Conservation (phyloP, 192 early-diverging fungal genomes). For the Kickxella alabastrina region DNA sequence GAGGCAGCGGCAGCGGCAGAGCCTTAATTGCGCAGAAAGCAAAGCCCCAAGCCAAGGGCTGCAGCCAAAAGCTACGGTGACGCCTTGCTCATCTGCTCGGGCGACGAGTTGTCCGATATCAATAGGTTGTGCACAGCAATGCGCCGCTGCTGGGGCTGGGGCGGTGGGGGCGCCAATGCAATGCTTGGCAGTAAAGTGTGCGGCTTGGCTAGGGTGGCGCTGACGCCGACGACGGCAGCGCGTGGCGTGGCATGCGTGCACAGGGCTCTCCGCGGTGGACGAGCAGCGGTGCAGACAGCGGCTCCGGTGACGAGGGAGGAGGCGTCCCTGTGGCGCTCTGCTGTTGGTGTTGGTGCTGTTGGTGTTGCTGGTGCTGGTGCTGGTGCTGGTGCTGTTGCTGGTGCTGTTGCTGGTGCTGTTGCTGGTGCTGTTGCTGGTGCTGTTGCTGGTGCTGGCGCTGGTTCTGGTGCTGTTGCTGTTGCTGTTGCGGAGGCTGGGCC, state of each 20-base stretch:
- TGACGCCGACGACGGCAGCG: conserved; percentile 6
- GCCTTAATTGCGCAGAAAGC: too few relatives aligned
- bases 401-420: neutral
- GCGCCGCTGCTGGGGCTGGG: conserved; percentile 4
- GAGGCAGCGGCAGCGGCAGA: too few relatives aligned
- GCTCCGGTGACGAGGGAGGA: neutral
- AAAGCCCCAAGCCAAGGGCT: too few relatives aligned
- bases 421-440: neutral
- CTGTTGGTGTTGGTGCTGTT: conserved; percentile 4
- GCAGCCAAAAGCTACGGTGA: too few relatives aligned
- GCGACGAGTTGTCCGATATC: conserved; percentile 10
- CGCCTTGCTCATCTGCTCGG: conserved; percentile 2
- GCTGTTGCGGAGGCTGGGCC: neutral
- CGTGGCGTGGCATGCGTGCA: neutral
- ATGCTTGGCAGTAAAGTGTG: conserved; percentile 1
- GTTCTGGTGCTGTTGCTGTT: neutral
- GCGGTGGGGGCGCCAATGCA: neutral
- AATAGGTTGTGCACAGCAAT: conserved; percentile 11
- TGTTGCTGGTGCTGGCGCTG: neutral
- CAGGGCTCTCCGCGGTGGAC: neutral
- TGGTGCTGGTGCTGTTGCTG: neutral
- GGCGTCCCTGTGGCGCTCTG: neutral
- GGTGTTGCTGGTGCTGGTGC: neutral
- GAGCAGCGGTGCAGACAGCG: neutral
- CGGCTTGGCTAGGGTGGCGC: neutral